Evolutionary conservation across 106 monocot genomes (phyloP), one percentile per base, ranked within the genome.

Genomic region (Apostasia shenzhenica): DNA sequence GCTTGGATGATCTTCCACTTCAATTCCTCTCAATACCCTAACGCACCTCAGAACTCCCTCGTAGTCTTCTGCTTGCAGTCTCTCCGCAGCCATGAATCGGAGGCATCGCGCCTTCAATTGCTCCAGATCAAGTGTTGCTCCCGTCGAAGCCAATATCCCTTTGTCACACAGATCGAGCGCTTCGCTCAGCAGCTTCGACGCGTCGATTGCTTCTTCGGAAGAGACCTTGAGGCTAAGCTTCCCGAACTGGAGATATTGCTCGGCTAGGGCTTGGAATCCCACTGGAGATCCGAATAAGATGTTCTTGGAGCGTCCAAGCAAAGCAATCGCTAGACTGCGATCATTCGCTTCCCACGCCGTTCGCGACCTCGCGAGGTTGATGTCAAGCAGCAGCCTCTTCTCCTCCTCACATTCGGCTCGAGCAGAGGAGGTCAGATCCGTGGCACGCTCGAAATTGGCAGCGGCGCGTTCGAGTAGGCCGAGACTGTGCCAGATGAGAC

Each of bases 121-220:
- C 48, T 81, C 77, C n/a, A 87, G 69, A 37, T 68, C 77, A 48
- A 73, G 48, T 6, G 59, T 70, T 50, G 74, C 76, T 0, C 77
- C 37, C 59, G 47, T 56, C 41, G 76, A 58, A 0, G 59, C 8
- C 48, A 72, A 41, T 5, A 90, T 67, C 43, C 86, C 92, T 62
- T 87, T 87, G 81, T 99, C 92, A 63, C 87, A 90, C 6, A 99
- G 53, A 73, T 99, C 89, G 7, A 99, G 64, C 2, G 92, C 97
- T 62, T 92, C 89, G 41, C 62, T 63, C 50, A 99, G 45, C 5
- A 99, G 70, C 62, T 87, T 81, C n/a, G 81, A 75, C 11, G 81
- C 83, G 38, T 73, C 59, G 8, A 67, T 37, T n/a, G 51, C 5
- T 6, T 54, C 67, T 52, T 67, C 72, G 45, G 71, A 14, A 48